Evolutionary conservation across 495 filamentous ascomycete species (phyloP).

Genomic region (Apodospora peruviana): DNA sequence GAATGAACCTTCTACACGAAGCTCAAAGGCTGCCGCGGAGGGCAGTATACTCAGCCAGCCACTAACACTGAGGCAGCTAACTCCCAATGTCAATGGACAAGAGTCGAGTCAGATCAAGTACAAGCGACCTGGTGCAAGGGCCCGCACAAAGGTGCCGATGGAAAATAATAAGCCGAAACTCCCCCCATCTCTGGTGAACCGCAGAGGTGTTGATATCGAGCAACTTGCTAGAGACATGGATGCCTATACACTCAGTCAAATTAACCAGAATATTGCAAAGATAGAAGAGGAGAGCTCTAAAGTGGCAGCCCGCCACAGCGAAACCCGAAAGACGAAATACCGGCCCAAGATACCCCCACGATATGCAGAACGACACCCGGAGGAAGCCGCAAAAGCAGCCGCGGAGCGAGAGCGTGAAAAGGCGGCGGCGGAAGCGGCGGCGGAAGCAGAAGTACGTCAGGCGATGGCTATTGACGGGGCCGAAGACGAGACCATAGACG

Average conservation of each 20-base stretch:
- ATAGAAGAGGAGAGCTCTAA: slow-evolving; percentile 26
- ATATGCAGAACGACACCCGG: slow-evolving; percentile 45
- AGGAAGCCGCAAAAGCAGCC: slow-evolving; percentile 23
- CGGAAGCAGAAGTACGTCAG: slow-evolving; percentile 8
- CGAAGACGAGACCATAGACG: slow-evolving; percentile 35
- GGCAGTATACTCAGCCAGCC: no score
- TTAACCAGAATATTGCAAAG: slow-evolving; percentile 35
- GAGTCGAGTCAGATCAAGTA: neutral
- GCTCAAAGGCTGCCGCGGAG: neutral
- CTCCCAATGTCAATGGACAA: slow-evolving; percentile 1
- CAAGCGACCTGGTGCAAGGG: slow-evolving; percentile 19
- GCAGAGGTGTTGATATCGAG: slow-evolving; percentile 35
- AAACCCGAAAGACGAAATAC: slow-evolving; percentile 22
- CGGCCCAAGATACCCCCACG: slow-evolving; percentile 43
- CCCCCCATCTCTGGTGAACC: slow-evolving; percentile 34
- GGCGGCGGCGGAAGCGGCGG: neutral
- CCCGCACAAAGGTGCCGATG: neutral
- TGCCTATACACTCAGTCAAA: slow-evolving; percentile 42
- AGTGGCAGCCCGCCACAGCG: slow-evolving; percentile 8
- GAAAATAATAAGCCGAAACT: slow-evolving; percentile 22
- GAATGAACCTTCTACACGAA: neutral
- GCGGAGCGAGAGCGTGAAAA: slow-evolving; percentile 8
- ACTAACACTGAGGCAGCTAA: no score
- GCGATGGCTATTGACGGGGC: slow-evolving; percentile 25
- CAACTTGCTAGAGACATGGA: slow-evolving; percentile 45